Evolutionary conservation across 1,284 basidiomycete genomes (phyloP).

Genomic region (Apiotrichum montevideense): DNA sequence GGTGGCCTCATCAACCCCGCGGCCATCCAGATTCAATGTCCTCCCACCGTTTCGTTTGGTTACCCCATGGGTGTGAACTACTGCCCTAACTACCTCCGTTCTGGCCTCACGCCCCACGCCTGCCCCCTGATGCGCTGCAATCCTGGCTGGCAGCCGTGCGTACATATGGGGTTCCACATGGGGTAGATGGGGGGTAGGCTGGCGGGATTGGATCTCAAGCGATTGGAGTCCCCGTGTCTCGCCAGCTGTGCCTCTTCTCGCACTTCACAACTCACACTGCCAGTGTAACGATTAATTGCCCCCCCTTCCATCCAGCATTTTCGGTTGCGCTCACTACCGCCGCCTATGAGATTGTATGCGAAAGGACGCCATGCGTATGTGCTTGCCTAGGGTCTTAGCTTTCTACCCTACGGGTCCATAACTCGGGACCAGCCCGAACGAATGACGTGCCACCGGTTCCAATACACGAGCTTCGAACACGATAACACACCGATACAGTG

Average conservation of each 20-base stretch:
- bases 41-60: not conserved
- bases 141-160: constrained; percentile 1
- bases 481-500: too few species aligned
- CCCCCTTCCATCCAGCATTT: not conserved
- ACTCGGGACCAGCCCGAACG: too few species aligned
- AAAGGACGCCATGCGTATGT: not conserved
- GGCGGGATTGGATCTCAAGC: too few species aligned
- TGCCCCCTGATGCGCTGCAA: not conserved
- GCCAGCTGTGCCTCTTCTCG: not conserved
- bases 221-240: too few species aligned
- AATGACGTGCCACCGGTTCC: too few species aligned
- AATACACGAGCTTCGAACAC: too few species aligned
- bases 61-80: not conserved
- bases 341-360: not conserved
- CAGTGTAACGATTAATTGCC: not conserved
- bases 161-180: not conserved
- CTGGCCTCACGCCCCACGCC: not conserved
- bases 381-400: too few species aligned
- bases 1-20: constrained; percentile 20
- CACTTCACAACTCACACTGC: not conserved
- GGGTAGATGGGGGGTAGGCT: too few species aligned
- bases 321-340: not conserved
- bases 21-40: not conserved
- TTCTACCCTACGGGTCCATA: too few species aligned
- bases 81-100: not conserved